A percentile compares a stretch with the other conserved stretches of the same genome.
Evolutionary conservation across 331 rosid species (phyloP).

Genomic region (Rosa hybrid): DNA sequence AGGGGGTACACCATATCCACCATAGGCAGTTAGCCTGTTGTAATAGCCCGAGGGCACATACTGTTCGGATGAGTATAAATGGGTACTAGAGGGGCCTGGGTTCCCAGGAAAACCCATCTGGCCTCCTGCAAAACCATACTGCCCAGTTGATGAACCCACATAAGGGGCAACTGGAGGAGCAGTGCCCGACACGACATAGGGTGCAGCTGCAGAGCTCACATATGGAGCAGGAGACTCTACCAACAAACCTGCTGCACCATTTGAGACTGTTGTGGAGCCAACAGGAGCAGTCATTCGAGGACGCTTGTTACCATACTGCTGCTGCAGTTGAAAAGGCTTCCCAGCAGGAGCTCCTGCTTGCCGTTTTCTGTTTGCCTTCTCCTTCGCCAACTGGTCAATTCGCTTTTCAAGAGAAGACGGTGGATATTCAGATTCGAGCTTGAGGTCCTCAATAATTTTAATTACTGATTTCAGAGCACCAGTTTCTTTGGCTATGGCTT

Average conservation of each 20-base stretch:
- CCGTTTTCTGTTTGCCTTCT: conserved; percentile 39
- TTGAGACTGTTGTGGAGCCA: conserved; percentile 38
- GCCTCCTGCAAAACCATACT: conserved; percentile 56
- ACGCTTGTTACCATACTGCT: conserved; percentile 49
- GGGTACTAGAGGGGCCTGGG: conserved; percentile 51
- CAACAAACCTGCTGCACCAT: conserved; percentile 48
- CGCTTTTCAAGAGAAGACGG: conserved; percentile 52
- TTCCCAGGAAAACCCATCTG: conserved; percentile 52
- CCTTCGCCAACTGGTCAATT: conserved; percentile 55
- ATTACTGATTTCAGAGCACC: conserved; percentile 67
- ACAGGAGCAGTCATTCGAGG: conserved; percentile 37
- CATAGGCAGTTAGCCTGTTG: conserved; percentile 47
- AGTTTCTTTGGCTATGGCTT: conserved; percentile 62
- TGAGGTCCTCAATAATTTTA: conserved; percentile 62
- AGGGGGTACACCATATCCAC: conserved; percentile 57
- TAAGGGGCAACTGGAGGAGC: conserved; percentile 49
- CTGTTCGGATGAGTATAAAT: conserved; percentile 44
- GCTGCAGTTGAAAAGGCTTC: conserved; percentile 41
- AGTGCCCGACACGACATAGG: conserved; percentile 56
- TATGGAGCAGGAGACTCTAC: conserved; percentile 44
- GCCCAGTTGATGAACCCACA: conserved; percentile 53
- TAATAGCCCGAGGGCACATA: conserved; percentile 45
- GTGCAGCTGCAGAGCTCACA: conserved; percentile 48
- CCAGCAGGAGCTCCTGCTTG: conserved; percentile 42
- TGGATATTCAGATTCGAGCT: conserved; percentile 69